Percentiles rank a stretch among this genome's conserved stretches.
Evolutionary conservation across 768 basidiomycete species (phyloP).

Genomic region (Russula foetens): DNA sequence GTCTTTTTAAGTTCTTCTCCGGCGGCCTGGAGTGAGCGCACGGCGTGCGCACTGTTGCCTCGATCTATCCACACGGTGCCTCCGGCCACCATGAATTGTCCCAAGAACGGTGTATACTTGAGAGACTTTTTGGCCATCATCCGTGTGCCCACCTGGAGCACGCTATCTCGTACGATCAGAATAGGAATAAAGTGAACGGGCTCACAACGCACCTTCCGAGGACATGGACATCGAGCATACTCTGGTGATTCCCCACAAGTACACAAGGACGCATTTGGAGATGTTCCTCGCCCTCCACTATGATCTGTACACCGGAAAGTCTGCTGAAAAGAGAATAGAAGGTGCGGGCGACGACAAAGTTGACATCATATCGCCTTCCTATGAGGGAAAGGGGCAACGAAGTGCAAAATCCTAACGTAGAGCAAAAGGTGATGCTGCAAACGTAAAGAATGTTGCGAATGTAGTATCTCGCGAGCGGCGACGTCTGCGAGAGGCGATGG

Average conservation of each 20-base stretch:
- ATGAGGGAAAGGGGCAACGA: conserved; percentile 56
- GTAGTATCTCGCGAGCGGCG: conserved; percentile 59
- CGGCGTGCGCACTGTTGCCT: conserved; percentile 65
- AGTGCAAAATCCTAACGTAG: conserved; percentile 60
- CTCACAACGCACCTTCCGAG: conserved; percentile 56
- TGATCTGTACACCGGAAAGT: conserved; percentile 56
- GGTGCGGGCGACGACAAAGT: conserved; percentile 71
- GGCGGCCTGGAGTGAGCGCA: conserved; percentile 68
- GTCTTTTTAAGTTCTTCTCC: conserved; percentile 67
- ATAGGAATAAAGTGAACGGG: not conserved
- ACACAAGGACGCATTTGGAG: conserved; percentile 65
- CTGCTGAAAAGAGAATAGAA: conserved; percentile 69
- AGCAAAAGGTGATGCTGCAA: conserved; percentile 56
- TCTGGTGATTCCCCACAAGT: conserved; percentile 87
- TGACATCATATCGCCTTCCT: conserved; percentile 71
- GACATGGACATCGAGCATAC: conserved; percentile 80
- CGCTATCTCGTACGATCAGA: conserved; percentile 19
- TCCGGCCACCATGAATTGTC: conserved; percentile 83
- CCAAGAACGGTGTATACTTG: conserved; percentile 73
- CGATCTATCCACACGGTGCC: conserved; percentile 91
- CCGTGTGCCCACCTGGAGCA: conserved; percentile 73
- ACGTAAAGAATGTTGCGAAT: conserved; percentile 66
- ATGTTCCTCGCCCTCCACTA: conserved; percentile 83
- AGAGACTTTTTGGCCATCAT: conserved; percentile 94
- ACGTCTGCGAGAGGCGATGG: conserved; percentile 47